Base-by-base conservation (phyloP, 805 yeast genomes). In the Cyberlindnera subsufficiens region DNA sequence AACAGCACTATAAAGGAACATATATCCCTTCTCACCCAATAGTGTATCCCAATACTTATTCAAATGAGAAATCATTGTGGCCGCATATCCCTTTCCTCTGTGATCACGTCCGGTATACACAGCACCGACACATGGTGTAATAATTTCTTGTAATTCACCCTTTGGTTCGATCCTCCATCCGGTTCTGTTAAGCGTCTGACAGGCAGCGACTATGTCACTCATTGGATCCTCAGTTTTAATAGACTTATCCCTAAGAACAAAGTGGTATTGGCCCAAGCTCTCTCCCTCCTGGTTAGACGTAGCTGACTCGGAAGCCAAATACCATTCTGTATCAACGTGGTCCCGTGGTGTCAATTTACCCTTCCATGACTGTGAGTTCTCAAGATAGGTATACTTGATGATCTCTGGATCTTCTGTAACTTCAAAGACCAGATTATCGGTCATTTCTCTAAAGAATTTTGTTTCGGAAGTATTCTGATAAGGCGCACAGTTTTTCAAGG, bases 1-100 rank as follows among this genome's bases (percentile, higher is more conserved):
- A 16, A 85, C 77, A 38, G 81, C 93, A 48, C 91, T 82, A 69
- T 85, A 86, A 40, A 87, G 68, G 32, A 68, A 66, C 30, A 70
- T 59, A 10, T 71, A 56, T 17, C 59, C 45, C 19, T 64, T 56
- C 11, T 54, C 49, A 37, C 58, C 49, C 25, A 67, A 59, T 25
- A 58, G 59, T 3, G 60, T 46, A 19, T 63, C 72, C 42, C 63
- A 63, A 37, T 55, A 56, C 6, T 59, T 49, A 42, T 65, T 61
- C 31, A 77, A 50, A 32, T 44, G 35, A 17, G 42, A 36, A 35
- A 81, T 61, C 80, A 81, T 71, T 19, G 44, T 40, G 6, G 59
- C 58, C 0, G 84, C 85, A 53, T 76, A 78, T 3, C 84, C 83
- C 46, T 70, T 71, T 11, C 73, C 70, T 40, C 88, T 70, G 49